Base-by-base conservation (phyloP, 495 filamentous ascomycete species). In the Talaromyces ruber region DNA sequence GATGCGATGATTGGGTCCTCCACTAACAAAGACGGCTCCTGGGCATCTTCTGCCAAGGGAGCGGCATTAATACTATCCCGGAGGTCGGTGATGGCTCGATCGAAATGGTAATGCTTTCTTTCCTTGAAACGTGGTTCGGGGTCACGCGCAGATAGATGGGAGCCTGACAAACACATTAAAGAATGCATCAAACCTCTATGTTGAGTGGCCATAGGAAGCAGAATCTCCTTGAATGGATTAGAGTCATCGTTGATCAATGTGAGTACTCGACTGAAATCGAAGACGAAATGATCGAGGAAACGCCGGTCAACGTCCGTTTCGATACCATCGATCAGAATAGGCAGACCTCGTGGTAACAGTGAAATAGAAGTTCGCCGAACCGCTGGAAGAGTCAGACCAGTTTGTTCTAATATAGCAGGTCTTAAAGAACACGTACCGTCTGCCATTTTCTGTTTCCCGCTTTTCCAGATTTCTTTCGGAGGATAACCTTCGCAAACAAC, bases 151-250 rank as follows among this genome's bases (percentile, higher is more conserved):
- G 77, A 79, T 59, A 96, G 80, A 65, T 96, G 92, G 58, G 88
- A 92, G 59, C 90, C 89, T 8, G 92, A 89, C 6, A 96, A 81
- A 56, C 89, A 92, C 61, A 97, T 83, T 57, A 97, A 85, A 32
- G 91, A 94, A 72, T 97, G 92, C 92, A 97, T 97, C 47, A 97
- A 79, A 14, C 92, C 91, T 55, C 84, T 82, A 69, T 97, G 89
- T 60, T 87, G 81, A 12, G 90, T 84, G 0, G 92, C 92, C 81
- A 96, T 88, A 25, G 91, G 90, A 7, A 97, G 80, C 57, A 97
- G 79, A 72, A 94, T 88, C 64, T 91, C 88, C 68, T 92, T 91
- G 76, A 96, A 96, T 11, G 92, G 91, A 69, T 95, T 95, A 60
- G 87, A 88, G 65, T 89, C 83, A 70, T 94, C 90, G 50, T 88